These are phyloP conservation scores for Bondarzewia mesenterica DNA, from an alignment of 1,284 basidiomycete genomes.

Conservation along the genomic window DNA sequence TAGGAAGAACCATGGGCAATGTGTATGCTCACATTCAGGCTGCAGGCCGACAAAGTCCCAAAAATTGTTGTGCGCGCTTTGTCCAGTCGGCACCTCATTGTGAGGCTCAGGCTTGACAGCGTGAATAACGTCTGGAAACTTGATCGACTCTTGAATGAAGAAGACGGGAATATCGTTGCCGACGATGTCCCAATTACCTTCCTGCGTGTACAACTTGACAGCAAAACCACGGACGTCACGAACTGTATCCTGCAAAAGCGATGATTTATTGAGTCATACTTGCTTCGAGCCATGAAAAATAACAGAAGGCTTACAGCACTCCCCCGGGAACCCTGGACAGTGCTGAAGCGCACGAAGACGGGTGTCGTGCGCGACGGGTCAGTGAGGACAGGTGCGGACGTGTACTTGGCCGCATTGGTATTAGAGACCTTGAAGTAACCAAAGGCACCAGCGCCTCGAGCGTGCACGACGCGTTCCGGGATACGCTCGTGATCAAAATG, in stretches of 20 bases:
- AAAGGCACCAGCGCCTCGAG: slow-evolving; percentile 75
- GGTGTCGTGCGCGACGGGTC: slow-evolving; percentile 66
- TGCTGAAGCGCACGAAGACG: slow-evolving; percentile 75
- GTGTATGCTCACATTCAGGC: slow-evolving; percentile 39
- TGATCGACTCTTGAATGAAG: slow-evolving; percentile 80
- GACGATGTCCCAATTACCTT: slow-evolving; percentile 81
- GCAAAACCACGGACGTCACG: slow-evolving; percentile 85
- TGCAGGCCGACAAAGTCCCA: slow-evolving; percentile 74
- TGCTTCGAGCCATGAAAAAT: background rate
- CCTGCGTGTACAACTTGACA: slow-evolving; percentile 70
- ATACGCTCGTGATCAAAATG: slow-evolving; percentile 82
- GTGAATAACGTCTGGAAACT: slow-evolving; percentile 79
- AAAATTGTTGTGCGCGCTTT: slow-evolving; percentile 74
- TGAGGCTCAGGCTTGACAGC: slow-evolving; percentile 77
- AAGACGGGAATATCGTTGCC: slow-evolving; percentile 76
- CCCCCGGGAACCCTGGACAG: slow-evolving; percentile 70
- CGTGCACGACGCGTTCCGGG: slow-evolving; percentile 52
- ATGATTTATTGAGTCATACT: background rate
- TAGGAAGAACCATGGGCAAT: background rate
- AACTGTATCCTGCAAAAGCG: slow-evolving; percentile 54
- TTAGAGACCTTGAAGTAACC: slow-evolving; percentile 74
- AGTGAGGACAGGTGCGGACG: slow-evolving; percentile 60
- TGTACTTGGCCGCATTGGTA: slow-evolving; percentile 53
- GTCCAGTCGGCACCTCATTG: slow-evolving; percentile 60
- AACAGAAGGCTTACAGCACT: slow-evolving; percentile 57